Base-by-base conservation (phyloP, 1,139 yeast genomes). In the Zygosaccharomyces sapae region DNA sequence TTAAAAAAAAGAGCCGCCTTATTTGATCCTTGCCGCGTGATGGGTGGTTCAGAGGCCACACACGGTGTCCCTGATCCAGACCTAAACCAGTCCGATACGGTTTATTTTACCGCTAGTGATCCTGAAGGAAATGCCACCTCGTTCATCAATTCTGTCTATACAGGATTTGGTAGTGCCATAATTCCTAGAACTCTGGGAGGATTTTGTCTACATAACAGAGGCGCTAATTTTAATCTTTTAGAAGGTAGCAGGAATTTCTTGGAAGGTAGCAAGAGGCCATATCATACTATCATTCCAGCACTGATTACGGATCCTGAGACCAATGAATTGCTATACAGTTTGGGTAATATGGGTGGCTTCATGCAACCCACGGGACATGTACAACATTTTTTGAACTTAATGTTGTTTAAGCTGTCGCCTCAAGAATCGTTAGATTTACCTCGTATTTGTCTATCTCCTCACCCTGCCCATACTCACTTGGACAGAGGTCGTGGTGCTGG, bases 361-460 rank as follows among this genome's bases (percentile, higher is more conserved):
- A 86, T 83, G 71, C 95, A 86, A 63, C 95, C 95, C 2, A 88
- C 84, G 55, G 90, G 92, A 1, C 95, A 86, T 57, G 81, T 86
- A 3, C 92, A 86, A 60, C 90, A 85, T 46, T 82, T 80, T 31
- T 65, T 84, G 52, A 86, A 86, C 63, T 65, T 86, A 71, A 60
- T 77, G 1, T 61, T 81, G 9, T 86, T 82, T 64, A 80, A 81
- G 0, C 68, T 82, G 62, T 76, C 80, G 46, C 87, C 94, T 1
- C 95, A 86, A 62, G 78, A 81, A 55, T 83, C 89, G 31, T 67
- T 85, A 34, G 95, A 86, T 62, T 80, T 86, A 20, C 94, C 95
- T 1, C 70, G 95, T 50, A 71, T 86, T 49, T 81, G 86, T 41
- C 71, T 86, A 47, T 68, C 71, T 34, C 78, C 88, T 0, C 72